Evolutionary conservation across 371 early-diverging fungal genomes (phyloP), one percentile per base, ranked within the genome.

Genomic region (Choanephora cucurbitarum): DNA sequence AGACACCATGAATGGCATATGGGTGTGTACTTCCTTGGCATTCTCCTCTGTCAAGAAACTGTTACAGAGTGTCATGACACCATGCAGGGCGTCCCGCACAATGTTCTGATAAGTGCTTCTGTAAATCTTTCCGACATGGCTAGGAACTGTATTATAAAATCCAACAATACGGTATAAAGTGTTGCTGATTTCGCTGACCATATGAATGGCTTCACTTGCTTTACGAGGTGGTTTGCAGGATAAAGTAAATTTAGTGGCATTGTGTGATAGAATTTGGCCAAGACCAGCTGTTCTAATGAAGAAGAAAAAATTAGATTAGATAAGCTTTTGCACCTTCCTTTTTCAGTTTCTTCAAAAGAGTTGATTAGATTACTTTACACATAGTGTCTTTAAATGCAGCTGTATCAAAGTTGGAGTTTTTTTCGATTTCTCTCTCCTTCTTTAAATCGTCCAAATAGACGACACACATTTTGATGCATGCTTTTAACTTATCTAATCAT

Each of bases 211-310:
- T 39, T 77, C 78, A 5, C 19, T 33, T 1, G 72, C 62, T 61
- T 77, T 72, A 19, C 74, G 68, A 39, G 78, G 78, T 48, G 78
- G 74, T 58, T 77, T 77, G 46, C 78, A 77, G n/a, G 78, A 74
- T 39, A 77, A 44, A 1, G 74, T 65, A 19, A 77, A 64, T 47
- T 77, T 77, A 19, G 78, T 77, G n/a, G 78, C 72, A 48, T 77
- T 72, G 34, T 72, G 70, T 19, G 74, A 65, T 14, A 77, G 61
- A 6, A 77, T 57, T 43, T 69, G 61, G 10, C 72, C 69, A 0
- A 77, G 57, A 24, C 67, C 67, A 10, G 41, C 69, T 73, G 41
- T 22, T 15, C 21, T 31, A 23, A 54, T 17, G 22, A 3, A 50
- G 9, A 18, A 45, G 33, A 14, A 13, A 21, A 43, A 4, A 5